Evolutionary conservation across 179 eudicot genomes (phyloP).

Genomic region (Corrigiola litoralis): DNA sequence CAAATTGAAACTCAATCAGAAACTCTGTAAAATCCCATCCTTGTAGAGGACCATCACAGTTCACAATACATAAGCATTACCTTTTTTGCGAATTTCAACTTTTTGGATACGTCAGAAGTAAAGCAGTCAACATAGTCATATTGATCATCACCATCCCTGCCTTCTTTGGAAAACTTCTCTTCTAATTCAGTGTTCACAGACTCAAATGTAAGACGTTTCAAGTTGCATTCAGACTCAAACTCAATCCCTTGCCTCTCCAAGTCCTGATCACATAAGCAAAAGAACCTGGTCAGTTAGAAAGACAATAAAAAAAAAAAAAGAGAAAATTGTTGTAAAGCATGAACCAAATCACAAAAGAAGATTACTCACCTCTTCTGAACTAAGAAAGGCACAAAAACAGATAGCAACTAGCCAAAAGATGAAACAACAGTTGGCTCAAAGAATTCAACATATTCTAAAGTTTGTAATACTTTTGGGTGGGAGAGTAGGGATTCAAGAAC

Average conservation of each 20-base stretch:
- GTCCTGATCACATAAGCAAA: slow-evolving; percentile 18
- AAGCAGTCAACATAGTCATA: slow-evolving; percentile 17
- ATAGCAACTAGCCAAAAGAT: too few species aligned
- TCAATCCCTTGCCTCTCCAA: slow-evolving; percentile 27
- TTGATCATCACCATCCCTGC: slow-evolving; percentile 11
- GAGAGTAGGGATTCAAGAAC: too few species aligned
- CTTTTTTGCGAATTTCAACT: slow-evolving; percentile 42
- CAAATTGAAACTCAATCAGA: not conserved
- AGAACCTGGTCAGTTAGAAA: not conserved
- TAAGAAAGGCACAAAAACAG: too few species aligned
- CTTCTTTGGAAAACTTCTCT: slow-evolving; percentile 19
- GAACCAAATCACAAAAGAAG: too few species aligned
- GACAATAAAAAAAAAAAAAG: not conserved
- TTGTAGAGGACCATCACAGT: too few species aligned
- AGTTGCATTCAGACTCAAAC: slow-evolving; percentile 14
- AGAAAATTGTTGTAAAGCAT: not conserved
- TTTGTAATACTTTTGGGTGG: too few species aligned
- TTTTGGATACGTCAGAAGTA: slow-evolving; percentile 26
- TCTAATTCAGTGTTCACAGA: slow-evolving; percentile 40
- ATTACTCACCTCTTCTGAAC: too few species aligned
- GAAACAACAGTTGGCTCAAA: too few species aligned
- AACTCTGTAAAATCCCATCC: not conserved
- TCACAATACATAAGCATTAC: slow-evolving; percentile 22
- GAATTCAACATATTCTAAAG: too few species aligned
- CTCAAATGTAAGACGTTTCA: slow-evolving; percentile 25